These are phyloP conservation scores for Asterochloris sp. DNA, from an alignment of 139 green algal species.

Conservation along the genomic window DNA sequence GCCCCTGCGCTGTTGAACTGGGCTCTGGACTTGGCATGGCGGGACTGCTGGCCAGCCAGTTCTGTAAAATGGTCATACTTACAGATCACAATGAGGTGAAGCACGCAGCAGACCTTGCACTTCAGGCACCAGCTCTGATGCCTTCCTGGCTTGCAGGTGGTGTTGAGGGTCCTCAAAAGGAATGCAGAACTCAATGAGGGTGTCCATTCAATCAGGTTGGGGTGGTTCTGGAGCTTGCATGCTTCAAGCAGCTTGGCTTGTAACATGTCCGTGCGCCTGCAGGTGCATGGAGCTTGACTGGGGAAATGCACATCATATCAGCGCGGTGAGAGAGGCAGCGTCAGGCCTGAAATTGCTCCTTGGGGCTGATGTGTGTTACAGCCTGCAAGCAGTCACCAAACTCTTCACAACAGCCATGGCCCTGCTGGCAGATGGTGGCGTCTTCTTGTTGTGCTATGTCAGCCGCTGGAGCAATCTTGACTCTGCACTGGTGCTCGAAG, in stretches of 20 bases:
- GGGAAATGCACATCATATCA: neutral
- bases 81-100: conserved; percentile 26
- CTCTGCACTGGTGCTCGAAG: neutral
- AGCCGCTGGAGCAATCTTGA: neutral
- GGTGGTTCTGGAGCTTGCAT: neutral
- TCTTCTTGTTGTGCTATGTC: conserved; percentile 21
- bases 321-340: neutral
- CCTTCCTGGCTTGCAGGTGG: neutral
- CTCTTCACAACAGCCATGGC: conserved; percentile 12
- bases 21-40: conserved; percentile 24
- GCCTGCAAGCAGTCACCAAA: conserved; percentile 12
- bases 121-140: too few species aligned
- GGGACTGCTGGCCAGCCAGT: conserved; percentile 8
- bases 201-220: conserved; percentile 8
- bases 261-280: neutral
- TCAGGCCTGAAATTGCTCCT: conserved; percentile 11
- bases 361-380: conserved; percentile 23
- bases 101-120: too few species aligned
- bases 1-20: conserved; percentile 15
- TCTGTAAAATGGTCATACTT: conserved; percentile 14
- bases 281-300: conserved; percentile 27
- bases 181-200: conserved; percentile 20
- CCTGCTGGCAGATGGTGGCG: neutral
- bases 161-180: conserved; percentile 14
- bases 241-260: neutral